phyloP scores from a whole-genome alignment of 108 stramenopile species.

The Stephanodiscus minutulus region DNA sequence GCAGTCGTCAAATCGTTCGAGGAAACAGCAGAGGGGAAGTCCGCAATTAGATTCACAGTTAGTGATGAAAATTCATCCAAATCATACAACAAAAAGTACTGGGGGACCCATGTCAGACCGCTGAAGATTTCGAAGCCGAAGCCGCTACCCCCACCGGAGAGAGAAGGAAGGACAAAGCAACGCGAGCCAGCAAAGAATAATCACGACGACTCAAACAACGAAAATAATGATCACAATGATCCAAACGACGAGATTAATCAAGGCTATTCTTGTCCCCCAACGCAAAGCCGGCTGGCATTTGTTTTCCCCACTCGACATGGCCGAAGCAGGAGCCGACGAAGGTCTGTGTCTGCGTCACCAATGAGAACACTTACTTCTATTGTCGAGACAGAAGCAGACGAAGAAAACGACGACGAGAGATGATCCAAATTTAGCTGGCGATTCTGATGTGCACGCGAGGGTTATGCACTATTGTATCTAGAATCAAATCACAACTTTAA shows the following conservation, averaged over 20 bases:
- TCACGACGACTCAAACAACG: conserved; percentile 4
- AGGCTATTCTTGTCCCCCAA: conserved; percentile 33
- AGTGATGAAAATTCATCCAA: conserved; percentile 39
- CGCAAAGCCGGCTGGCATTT: conserved; percentile 26
- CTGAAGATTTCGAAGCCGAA: conserved; percentile 15
- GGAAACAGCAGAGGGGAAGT: conserved; percentile 24
- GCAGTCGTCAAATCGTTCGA: conserved; percentile 40
- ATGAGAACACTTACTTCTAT: conserved; percentile 47
- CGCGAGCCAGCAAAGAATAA: conserved; percentile 20
- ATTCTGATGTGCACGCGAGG: not conserved
- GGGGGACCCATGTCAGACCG: conserved; percentile 47
- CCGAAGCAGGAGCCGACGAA: conserved; percentile 40
- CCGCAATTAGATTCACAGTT: conserved; percentile 43
- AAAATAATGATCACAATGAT: conserved; percentile 1
- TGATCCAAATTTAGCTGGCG: not conserved
- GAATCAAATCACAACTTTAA: not conserved
- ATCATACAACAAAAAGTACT: conserved; percentile 49
- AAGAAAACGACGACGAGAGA: conserved; percentile 27
- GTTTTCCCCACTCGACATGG: conserved; percentile 22
- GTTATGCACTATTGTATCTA: not conserved
- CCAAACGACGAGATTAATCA: conserved; percentile 13
- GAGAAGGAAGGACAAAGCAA: conserved; percentile 29
- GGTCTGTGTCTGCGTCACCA: conserved; percentile 39
- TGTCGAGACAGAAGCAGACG: conserved; percentile 37
- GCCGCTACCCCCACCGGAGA: conserved; percentile 2